Conservation (phyloP, 2,329 filamentous ascomycete species). For the Biscogniauxia sp. region DNA sequence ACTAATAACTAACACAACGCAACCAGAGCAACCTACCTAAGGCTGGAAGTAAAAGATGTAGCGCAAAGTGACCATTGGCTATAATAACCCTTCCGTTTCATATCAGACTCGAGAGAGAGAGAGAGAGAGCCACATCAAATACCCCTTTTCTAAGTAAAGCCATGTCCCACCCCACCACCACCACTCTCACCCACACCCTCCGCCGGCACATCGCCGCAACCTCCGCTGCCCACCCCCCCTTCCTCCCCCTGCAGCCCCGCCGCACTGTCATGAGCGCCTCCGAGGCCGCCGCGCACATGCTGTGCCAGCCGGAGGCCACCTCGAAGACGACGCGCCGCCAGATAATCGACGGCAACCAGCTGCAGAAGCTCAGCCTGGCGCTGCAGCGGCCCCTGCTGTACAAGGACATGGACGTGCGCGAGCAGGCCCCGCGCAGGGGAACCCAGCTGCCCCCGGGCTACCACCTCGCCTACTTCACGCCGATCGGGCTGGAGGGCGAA, state of each 20-base stretch:
- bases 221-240: background rate
- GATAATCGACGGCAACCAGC: conserved; percentile 59
- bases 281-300: background rate
- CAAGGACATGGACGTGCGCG: conserved; percentile 38
- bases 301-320: background rate
- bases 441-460: conserved; percentile 57
- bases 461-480: conserved; percentile 64
- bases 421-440: conserved; percentile 37
- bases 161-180: background rate
- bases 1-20: too few species aligned
- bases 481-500: conserved; percentile 49
- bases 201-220: too few species aligned
- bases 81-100: background rate
- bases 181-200: background rate
- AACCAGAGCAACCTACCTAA: too few species aligned
- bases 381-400: conserved; percentile 49
- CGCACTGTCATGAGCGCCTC: background rate
- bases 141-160: background rate
- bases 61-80: too few species aligned
- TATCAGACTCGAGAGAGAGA: background rate
- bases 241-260: background rate
- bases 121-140: too few species aligned
- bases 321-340: conserved; percentile 38
- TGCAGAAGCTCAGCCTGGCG: conserved; percentile 60
- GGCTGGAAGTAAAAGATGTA: too few species aligned